Evolutionary conservation across 306 rosid genomes (phyloP).

Genomic region (Vicia faba): DNA sequence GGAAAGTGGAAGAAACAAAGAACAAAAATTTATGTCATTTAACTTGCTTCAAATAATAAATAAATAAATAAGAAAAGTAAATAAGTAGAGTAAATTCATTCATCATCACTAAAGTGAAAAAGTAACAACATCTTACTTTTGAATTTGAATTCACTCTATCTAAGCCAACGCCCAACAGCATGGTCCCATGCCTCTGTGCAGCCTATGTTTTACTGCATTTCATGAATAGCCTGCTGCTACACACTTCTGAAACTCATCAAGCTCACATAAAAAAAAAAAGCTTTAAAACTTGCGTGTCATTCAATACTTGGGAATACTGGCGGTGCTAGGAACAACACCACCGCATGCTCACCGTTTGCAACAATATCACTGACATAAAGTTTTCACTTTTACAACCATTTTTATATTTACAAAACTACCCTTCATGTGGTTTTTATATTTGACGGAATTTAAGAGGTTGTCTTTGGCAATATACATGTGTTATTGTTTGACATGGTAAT

Average conservation of each 20-base stretch:
- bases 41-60: no score
- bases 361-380: neutral
- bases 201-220: neutral
- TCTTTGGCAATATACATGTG: conserved; percentile 1
- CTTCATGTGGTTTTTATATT: neutral
- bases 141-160: no score
- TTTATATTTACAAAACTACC: neutral
- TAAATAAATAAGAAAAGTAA: no score
- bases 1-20: no score
- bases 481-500: neutral
- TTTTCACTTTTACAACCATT: neutral
- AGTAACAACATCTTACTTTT: no score
- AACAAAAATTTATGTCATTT: no score
- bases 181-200: no score
- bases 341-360: conserved; percentile 19
- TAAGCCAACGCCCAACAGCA: no score
- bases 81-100: no score
- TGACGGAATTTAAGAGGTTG: neutral
- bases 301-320: neutral
- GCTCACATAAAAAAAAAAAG: no score
- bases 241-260: conserved; percentile 1
- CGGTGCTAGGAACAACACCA: conserved; percentile 35
- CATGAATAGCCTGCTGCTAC: conserved; percentile 28
- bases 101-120: no score
- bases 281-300: neutral